phyloP scores from a whole-genome alignment of 805 yeast species.

The Wickerhamomyces chambardii region DNA sequence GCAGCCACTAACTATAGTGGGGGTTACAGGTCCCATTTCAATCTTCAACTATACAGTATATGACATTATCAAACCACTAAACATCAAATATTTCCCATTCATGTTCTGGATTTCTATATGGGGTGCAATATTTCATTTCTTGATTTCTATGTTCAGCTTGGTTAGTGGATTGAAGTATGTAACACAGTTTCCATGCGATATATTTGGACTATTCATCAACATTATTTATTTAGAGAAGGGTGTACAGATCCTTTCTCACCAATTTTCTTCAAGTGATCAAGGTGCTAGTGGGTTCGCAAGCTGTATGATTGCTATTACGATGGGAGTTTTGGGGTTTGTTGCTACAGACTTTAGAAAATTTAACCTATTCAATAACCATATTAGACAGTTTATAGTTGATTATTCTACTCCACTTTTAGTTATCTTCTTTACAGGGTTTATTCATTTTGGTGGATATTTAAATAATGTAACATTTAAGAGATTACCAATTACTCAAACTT shows the following conservation, averaged over 20 bases:
- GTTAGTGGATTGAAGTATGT: conserved; percentile 62
- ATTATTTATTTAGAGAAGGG: conserved; percentile 88
- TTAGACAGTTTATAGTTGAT: conserved; percentile 71
- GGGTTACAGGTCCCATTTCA: conserved; percentile 93
- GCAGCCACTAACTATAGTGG: conserved; percentile 91
- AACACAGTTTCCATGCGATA: conserved; percentile 81
- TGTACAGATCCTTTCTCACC: conserved; percentile 67
- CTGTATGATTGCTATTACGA: conserved; percentile 62
- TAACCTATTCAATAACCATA: conserved; percentile 46
- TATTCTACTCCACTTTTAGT: conserved; percentile 81
- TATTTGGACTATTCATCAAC: conserved; percentile 87
- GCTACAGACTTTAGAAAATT: conserved; percentile 43
- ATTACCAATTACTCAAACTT: conserved; percentile 66
- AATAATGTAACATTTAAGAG: conserved; percentile 44
- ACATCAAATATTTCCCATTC: conserved; percentile 55
- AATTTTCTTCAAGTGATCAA: conserved; percentile 38
- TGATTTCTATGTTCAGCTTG: conserved; percentile 61
- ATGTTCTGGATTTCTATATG: conserved; percentile 96
- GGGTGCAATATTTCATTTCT: conserved; percentile 76
- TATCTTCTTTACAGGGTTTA: conserved; percentile 85
- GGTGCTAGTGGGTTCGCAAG: conserved; percentile 59
- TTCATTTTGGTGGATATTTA: conserved; percentile 83
- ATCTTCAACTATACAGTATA: conserved; percentile 90
- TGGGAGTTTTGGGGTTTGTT: conserved; percentile 70
- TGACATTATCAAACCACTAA: conserved; percentile 49